Base-by-base conservation (phyloP, 139 green algal species). In the Diplosphaera chodatii region DNA sequence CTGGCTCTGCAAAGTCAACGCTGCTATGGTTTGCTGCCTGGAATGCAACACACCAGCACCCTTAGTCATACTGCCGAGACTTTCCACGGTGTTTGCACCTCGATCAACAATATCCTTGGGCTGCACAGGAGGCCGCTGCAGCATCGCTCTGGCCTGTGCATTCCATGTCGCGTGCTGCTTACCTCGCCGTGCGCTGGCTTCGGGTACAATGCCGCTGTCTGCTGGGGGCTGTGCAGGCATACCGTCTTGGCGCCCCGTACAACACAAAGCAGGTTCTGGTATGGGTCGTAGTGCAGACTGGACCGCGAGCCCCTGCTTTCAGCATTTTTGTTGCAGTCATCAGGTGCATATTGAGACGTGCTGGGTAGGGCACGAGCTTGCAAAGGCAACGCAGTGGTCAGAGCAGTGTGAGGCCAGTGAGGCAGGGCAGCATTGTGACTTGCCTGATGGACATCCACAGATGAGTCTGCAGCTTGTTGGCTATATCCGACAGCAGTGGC, bases 271-370 rank as follows among this genome's bases (percentile, higher is more conserved):
- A 96, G 76, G 76, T 96, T 96, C 18, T 87, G 66, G 74, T 93
- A 89, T 21, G 82, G 87, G 77, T 97, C 92, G 64, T 93, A 93
- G 78, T 96, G 91, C 16, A 88, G 72, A 64, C 81, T 91, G 68
- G 79, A 86, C 18, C 78, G 74, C 28, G 83, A 84, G 62, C 65
- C 69, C 41, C 75, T 82, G 66, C 70, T 40, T 6, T 13, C 21
- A 27, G n/a, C n/a, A n/a, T n/a, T n/a, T n/a, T n/a, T n/a, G n/a
- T n/a, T n/a, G n/a, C n/a, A n/a, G n/a, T n/a, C n/a, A n/a, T n/a
- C n/a, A n/a, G n/a, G n/a, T n/a, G n/a, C n/a, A n/a, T n/a, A n/a
- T n/a, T n/a, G n/a, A n/a, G n/a, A n/a, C n/a, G n/a, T n/a, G n/a
- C n/a, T n/a, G n/a, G n/a, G n/a, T n/a, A n/a, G n/a, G n/a, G n/a